These are phyloP conservation scores for Pezicula carpinea DNA, from an alignment of 2,329 filamentous ascomycete genomes.

Conservation along the genomic window DNA sequence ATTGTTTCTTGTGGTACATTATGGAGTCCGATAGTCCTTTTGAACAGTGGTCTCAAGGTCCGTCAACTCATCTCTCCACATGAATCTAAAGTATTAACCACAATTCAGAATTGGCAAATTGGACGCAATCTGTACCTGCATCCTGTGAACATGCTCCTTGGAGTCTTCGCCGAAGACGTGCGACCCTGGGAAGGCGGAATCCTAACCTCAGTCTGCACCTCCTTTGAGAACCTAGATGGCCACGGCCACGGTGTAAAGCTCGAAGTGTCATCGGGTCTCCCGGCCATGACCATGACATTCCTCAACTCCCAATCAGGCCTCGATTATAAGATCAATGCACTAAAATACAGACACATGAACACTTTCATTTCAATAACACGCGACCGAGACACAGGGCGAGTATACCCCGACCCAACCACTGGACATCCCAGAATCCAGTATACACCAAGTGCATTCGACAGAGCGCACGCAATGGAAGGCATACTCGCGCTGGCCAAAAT, in stretches of 20 bases:
- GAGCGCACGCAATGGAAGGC: slow-evolving; percentile 66
- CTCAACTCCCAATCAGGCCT: slow-evolving; percentile 65
- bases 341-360: slow-evolving; percentile 64
- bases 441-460: slow-evolving; percentile 65
- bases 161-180: slow-evolving; percentile 65
- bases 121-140: slow-evolving; percentile 80
- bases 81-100: slow-evolving; percentile 1
- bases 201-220: slow-evolving; percentile 71
- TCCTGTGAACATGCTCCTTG: slow-evolving; percentile 57
- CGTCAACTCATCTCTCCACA: not conserved
- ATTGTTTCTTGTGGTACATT: slow-evolving; percentile 74
- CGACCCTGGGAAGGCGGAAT: slow-evolving; percentile 68
- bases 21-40: slow-evolving; percentile 70
- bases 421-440: slow-evolving; percentile 67
- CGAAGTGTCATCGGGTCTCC: slow-evolving; percentile 71
- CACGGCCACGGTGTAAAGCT: slow-evolving; percentile 79
- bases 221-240: slow-evolving; percentile 77
- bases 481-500: slow-evolving; percentile 70
- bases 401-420: slow-evolving; percentile 66
- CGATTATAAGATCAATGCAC: slow-evolving; percentile 66
- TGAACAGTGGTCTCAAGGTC: slow-evolving; percentile 71
- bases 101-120: slow-evolving; percentile 63
- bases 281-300: slow-evolving; percentile 56
- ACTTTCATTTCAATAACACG: slow-evolving; percentile 70
- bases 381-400: slow-evolving; percentile 70